Conservation (phyloP, 2,329 filamentous ascomycete species). For the Ophiosphaerella korrae region DNA sequence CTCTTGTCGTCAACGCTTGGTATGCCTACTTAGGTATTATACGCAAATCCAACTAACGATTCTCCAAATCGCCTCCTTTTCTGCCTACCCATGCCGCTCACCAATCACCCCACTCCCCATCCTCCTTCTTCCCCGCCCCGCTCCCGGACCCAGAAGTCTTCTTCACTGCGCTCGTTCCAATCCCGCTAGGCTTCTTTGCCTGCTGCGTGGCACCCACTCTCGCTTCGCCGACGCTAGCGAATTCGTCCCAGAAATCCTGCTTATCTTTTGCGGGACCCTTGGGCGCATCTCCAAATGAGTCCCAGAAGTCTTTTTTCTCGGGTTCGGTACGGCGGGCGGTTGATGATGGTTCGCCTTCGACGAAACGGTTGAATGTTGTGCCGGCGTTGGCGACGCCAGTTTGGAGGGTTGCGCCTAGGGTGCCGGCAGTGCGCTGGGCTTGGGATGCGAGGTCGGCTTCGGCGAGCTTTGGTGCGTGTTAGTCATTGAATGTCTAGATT, state of each 20-base stretch:
- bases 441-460: constrained; percentile 65
- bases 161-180: constrained; percentile 70
- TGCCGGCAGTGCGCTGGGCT: constrained; percentile 62
- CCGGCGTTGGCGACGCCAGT: constrained; percentile 74
- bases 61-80: too few relatives aligned
- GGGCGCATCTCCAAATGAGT: constrained; percentile 72
- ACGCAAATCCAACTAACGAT: too few relatives aligned
- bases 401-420: constrained; percentile 66
- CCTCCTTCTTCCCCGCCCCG: constrained; percentile 56
- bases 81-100: constrained; percentile 21
- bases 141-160: constrained; percentile 42
- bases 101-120: constrained; percentile 61
- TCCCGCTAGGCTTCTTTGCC: constrained; percentile 52
- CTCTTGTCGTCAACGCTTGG: too few relatives aligned
- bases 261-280: constrained; percentile 53
- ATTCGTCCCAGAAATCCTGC: constrained; percentile 61
- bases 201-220: constrained; percentile 19
- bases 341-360: constrained; percentile 67
- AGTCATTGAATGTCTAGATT: background rate
- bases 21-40: too few relatives aligned
- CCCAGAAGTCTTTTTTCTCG: constrained; percentile 65
- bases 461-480: constrained; percentile 64
- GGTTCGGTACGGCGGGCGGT: constrained; percentile 51
- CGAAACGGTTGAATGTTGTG: constrained; percentile 82
- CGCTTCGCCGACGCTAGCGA: constrained; percentile 42